Evolutionary conservation across 495 filamentous ascomycete genomes (phyloP), one percentile per base, ranked within the genome.

Genomic region (Penicillium salamii): DNA sequence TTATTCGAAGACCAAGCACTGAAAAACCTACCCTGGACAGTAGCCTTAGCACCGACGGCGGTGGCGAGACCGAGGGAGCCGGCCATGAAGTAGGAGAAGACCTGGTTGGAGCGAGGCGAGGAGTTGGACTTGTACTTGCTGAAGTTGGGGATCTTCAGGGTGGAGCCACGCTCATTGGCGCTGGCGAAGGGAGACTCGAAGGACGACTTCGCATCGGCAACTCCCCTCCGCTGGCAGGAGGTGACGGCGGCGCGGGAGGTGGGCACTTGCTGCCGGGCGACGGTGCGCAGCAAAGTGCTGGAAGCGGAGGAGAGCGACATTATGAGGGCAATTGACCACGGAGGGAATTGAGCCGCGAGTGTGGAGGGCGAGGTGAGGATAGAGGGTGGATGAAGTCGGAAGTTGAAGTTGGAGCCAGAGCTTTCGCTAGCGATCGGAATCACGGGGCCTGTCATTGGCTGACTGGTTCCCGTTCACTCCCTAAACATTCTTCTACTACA

Each of bases 21-120:
- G 47, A 54, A 47, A 57, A 49, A 78, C 86, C 59, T 79, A 97
- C 93, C 91, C 83, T 96, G 88, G 58, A 99, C 89, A 50, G 91
- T 97, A 49, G 84, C 86, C 84, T 99, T 97, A 55, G 93, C 95
- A 58, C 92, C 95, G 53, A 92, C 86, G 35, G 91, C 92, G 28
- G 85, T 80, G 66, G 95, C 81, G 61, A 91, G 82, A 63, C 93
- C 95, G 79, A 97, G 86, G 17, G 91, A 85, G 56, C 93, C 93
- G 51, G 92, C 93, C 89, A 97, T 93, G 75, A 97, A 99, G 81
- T 99, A 99, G 59, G 81, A 81, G 74, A 96, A 95, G 58, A 95
- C 78, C 75, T 88, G 83, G 74, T 96, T 96, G 50, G 74, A 70
- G 62, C 76, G 79, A 47, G 81, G 66, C 46, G 71, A 64, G 53